Evolutionary conservation across 2,329 filamentous ascomycete genomes (phyloP).

Genomic region (Trichoderma sp.): DNA sequence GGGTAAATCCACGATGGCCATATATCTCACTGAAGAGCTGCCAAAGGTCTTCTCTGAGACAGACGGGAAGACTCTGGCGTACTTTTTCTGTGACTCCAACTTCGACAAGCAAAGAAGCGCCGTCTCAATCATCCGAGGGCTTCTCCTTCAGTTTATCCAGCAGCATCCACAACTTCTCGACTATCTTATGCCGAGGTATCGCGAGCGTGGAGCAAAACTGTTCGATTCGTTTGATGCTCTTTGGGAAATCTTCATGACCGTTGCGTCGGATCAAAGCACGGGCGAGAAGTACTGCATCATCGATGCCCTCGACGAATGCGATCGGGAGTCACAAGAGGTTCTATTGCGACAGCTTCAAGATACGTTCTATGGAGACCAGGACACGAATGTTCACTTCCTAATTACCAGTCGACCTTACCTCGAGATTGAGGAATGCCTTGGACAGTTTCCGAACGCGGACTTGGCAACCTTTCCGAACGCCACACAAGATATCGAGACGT

Average conservation of each 20-base stretch:
- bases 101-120: constrained; percentile 33
- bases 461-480: constrained; percentile 32
- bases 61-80: constrained; percentile 30
- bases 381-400: background rate
- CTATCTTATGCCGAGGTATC: background rate
- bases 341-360: background rate
- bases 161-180: background rate
- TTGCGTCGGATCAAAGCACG: background rate
- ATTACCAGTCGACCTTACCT: background rate
- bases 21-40: constrained; percentile 29
- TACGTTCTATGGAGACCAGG: background rate
- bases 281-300: constrained; percentile 6
- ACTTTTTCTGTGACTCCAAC: constrained; percentile 36
- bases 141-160: constrained; percentile 27
- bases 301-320: constrained; percentile 9
- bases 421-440: background rate
- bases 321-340: background rate
- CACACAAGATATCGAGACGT: constrained; percentile 31
- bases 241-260: background rate
- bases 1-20: constrained; percentile 4
- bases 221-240: constrained; percentile 2
- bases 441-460: constrained; percentile 32
- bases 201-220: background rate
- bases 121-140: constrained; percentile 33
- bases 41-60: constrained; percentile 25